phyloP scores from a whole-genome alignment of 2,329 filamentous ascomycete genomes.

The Ophiosphaerella herpotricha region DNA sequence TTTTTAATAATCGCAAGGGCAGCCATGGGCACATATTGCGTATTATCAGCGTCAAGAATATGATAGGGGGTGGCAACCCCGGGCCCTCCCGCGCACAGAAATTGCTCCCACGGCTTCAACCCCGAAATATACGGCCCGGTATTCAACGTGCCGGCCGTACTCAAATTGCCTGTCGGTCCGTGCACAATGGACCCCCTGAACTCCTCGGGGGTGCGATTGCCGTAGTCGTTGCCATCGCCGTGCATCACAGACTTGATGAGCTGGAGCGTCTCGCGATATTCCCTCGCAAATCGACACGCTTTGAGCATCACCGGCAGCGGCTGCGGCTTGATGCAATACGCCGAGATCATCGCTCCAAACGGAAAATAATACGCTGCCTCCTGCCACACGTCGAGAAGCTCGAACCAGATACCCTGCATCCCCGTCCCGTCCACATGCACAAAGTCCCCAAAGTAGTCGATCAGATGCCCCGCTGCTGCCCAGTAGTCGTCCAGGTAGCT shows the following conservation, averaged over 20 bases:
- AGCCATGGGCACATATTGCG: slow-evolving; percentile 26
- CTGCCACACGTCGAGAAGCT: slow-evolving; percentile 32
- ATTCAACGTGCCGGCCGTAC: slow-evolving; percentile 1
- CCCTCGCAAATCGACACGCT: not conserved
- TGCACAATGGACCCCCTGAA: slow-evolving; percentile 12
- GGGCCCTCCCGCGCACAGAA: slow-evolving; percentile 20
- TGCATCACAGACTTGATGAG: slow-evolving; percentile 8
- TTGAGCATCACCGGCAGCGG: too few relatives aligned
- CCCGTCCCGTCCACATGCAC: slow-evolving; percentile 14
- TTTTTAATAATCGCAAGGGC: slow-evolving; percentile 28
- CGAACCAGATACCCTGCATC: slow-evolving; percentile 36
- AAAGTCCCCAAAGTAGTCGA: slow-evolving; percentile 42
- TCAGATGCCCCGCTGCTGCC: slow-evolving; percentile 18
- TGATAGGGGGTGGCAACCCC: slow-evolving; percentile 13
- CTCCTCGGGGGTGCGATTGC: too few relatives aligned
- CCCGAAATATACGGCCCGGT: slow-evolving; percentile 25
- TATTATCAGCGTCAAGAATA: not conserved
- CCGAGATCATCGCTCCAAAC: too few relatives aligned
- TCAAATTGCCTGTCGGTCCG: slow-evolving; percentile 2
- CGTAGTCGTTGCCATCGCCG: not conserved
- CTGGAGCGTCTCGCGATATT: not conserved
- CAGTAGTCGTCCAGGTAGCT: slow-evolving; percentile 19
- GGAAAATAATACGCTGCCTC: slow-evolving; percentile 1
- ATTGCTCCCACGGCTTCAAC: slow-evolving; percentile 36
- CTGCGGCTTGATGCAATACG: too few relatives aligned